Conservation (phyloP, 2,329 filamentous ascomycete species). For the Exophiala oligosperma region DNA sequence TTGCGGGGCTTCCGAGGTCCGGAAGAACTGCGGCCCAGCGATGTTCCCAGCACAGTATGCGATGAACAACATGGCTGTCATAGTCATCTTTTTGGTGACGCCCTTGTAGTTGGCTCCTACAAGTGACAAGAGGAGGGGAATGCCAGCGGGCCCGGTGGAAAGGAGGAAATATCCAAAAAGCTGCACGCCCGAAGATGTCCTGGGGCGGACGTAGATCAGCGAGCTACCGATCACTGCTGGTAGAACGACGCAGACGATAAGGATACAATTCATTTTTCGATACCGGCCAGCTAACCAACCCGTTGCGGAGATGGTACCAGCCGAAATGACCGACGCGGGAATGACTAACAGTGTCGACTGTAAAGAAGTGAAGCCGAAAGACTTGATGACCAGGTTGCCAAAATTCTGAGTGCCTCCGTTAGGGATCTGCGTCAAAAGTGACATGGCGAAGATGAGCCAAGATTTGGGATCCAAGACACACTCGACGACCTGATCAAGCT, state of each 20-base stretch:
- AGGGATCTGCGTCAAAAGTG: constrained; percentile 41
- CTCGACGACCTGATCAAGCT: constrained; percentile 37
- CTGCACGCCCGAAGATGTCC: constrained; percentile 45
- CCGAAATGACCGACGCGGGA: constrained; percentile 48
- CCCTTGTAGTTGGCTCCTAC: constrained; percentile 50
- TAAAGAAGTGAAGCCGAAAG: constrained; percentile 51
- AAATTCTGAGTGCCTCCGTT: constrained; percentile 42
- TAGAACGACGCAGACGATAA: constrained; percentile 52
- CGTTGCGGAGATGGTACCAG: constrained; percentile 49
- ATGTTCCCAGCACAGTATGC: constrained; percentile 55
- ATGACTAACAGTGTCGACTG: constrained; percentile 54
- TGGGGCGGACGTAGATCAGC: constrained; percentile 49
- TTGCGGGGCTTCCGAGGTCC: constrained; percentile 26
- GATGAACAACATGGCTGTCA: constrained; percentile 50
- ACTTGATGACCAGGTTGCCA: constrained; percentile 47
- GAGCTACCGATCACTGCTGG: constrained; percentile 55
- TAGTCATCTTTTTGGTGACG: constrained; percentile 54
- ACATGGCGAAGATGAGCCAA: constrained; percentile 39
- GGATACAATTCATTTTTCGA: constrained; percentile 39
- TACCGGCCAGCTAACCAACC: constrained; percentile 55
- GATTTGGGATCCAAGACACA: constrained; percentile 47
- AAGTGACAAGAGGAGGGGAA: constrained; percentile 36
- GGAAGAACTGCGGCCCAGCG: constrained; percentile 43
- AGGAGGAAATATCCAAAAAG: constrained; percentile 61
- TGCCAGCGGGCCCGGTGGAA: constrained; percentile 52